Evolutionary conservation across 306 rosid species (phyloP).

Genomic region (Vicia sativa): DNA sequence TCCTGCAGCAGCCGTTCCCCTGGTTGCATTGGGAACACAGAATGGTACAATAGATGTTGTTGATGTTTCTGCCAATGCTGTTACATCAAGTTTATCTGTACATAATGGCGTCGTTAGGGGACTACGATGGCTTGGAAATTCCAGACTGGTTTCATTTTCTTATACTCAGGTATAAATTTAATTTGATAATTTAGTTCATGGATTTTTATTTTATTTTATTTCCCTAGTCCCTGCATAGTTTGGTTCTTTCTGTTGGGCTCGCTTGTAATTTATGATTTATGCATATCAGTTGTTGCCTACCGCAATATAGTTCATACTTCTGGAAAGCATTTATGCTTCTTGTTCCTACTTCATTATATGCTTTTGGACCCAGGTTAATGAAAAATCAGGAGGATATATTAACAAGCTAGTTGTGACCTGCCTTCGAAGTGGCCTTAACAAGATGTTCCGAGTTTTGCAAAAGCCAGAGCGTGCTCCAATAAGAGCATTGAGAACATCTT

Average conservation of each 20-base stretch:
- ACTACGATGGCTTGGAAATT: slow-evolving; percentile 97
- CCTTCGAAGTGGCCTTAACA: slow-evolving; percentile 93
- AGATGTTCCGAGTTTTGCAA: slow-evolving; percentile 88
- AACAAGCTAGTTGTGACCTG: slow-evolving; percentile 89
- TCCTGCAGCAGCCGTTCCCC: slow-evolving; percentile 94
- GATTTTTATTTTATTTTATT: slow-evolving; percentile 13
- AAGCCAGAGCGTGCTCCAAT: slow-evolving; percentile 98
- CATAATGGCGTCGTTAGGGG: slow-evolving; percentile 86
- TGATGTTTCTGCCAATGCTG: slow-evolving; percentile 95
- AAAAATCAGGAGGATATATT: slow-evolving; percentile 89
- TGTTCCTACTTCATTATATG: slow-evolving; percentile 33
- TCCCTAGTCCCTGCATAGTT: background rate
- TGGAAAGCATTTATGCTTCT: slow-evolving; percentile 22
- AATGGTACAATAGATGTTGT: slow-evolving; percentile 80
- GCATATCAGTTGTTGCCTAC: slow-evolving; percentile 17
- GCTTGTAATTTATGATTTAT: slow-evolving; percentile 26
- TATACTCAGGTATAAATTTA: slow-evolving; percentile 72
- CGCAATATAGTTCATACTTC: slow-evolving; percentile 13
- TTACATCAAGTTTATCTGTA: slow-evolving; percentile 81
- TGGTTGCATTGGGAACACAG: slow-evolving; percentile 98
- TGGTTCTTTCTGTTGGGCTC: slow-evolving; percentile 18
- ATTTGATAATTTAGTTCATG: slow-evolving; percentile 34
- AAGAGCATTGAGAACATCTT: slow-evolving; percentile 94
- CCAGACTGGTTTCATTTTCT: slow-evolving; percentile 97
- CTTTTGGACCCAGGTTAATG: slow-evolving; percentile 73